A percentile compares a stretch with the other conserved stretches of the same genome.
Conservation (phyloP, 495 filamentous ascomycete genomes). For the Penicillium riverlandense region DNA sequence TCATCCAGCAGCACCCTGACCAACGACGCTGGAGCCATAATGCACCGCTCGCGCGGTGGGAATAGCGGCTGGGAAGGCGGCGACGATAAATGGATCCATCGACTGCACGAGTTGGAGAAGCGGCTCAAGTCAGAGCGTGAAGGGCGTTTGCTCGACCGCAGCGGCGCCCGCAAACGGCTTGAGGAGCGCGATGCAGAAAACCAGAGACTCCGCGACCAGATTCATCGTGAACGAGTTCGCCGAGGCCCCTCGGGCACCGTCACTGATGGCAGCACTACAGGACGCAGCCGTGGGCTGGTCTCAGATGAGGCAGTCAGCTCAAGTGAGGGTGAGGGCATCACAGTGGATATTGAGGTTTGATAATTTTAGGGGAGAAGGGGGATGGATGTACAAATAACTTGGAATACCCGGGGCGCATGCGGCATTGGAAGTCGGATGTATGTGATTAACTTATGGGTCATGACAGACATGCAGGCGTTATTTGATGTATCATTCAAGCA, state of each 20-base stretch:
- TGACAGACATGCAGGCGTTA: conserved; percentile 3
- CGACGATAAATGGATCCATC: conserved; percentile 73
- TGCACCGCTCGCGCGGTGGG: conserved; percentile 24
- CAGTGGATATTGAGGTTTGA: conserved; percentile 39
- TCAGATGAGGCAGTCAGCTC: conserved; percentile 33
- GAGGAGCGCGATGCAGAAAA: conserved; percentile 79
- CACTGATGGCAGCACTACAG: conserved; percentile 1
- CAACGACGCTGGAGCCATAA: conserved; percentile 24
- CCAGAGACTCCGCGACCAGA: conserved; percentile 57
- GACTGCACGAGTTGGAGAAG: conserved; percentile 79
- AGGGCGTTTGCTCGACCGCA: conserved; percentile 75
- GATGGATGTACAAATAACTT: too few species aligned
- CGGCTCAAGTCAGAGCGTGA: conserved; percentile 86
- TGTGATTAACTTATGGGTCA: conserved; percentile 8
- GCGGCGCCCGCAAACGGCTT: conserved; percentile 72
- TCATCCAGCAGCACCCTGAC: conserved; percentile 26
- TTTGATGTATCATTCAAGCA: not conserved
- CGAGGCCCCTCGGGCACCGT: conserved; percentile 19
- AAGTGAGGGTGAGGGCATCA: conserved; percentile 38
- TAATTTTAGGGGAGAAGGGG: not conserved
- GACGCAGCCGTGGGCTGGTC: conserved; percentile 4
- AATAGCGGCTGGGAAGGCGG: conserved; percentile 20
- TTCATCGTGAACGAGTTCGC: conserved; percentile 58
- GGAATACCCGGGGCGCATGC: not conserved
- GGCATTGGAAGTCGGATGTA: conserved; percentile 7